Evolutionary conservation across 176 grass and related monocot species (phyloP).

Genomic region (Oryza officinalis): DNA sequence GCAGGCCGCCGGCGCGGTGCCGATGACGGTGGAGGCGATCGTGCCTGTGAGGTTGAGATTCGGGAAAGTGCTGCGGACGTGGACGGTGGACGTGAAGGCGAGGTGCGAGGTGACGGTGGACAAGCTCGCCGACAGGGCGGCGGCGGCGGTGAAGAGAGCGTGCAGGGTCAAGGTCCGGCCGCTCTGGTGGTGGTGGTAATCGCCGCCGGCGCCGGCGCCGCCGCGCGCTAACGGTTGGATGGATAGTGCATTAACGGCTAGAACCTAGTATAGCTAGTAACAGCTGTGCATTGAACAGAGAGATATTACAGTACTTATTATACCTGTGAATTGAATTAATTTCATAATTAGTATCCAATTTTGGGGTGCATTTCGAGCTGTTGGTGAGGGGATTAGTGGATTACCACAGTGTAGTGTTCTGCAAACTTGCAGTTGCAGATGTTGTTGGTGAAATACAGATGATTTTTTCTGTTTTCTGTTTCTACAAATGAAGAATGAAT

Average conservation of each 20-base stretch:
- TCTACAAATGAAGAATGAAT: background rate
- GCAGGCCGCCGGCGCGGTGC: slow-evolving; percentile 40
- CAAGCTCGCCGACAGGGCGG: slow-evolving; percentile 33
- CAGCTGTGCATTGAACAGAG: background rate
- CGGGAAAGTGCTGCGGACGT: slow-evolving; percentile 56
- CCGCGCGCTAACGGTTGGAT: background rate
- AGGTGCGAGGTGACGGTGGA: slow-evolving; percentile 67
- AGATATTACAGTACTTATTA: background rate
- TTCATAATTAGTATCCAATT: background rate
- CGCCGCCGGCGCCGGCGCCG: background rate
- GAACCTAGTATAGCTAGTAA: background rate
- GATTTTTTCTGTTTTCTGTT: background rate
- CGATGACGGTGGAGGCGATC: slow-evolving; percentile 40
- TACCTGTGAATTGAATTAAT: background rate
- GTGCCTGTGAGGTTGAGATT: slow-evolving; percentile 57
- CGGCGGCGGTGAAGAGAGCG: slow-evolving; percentile 1
- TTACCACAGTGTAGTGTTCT: background rate
- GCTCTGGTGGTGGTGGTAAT: slow-evolving; percentile 57
- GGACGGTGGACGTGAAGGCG: slow-evolving; percentile 71
- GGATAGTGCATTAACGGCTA: background rate
- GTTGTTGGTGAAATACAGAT: background rate
- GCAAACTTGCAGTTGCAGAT: background rate
- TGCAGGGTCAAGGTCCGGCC: slow-evolving; percentile 53
- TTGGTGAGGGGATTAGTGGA: background rate
- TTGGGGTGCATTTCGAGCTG: background rate